phyloP scores from a whole-genome alignment of 257 asterid genomes.

The Jacaranda copaia region DNA sequence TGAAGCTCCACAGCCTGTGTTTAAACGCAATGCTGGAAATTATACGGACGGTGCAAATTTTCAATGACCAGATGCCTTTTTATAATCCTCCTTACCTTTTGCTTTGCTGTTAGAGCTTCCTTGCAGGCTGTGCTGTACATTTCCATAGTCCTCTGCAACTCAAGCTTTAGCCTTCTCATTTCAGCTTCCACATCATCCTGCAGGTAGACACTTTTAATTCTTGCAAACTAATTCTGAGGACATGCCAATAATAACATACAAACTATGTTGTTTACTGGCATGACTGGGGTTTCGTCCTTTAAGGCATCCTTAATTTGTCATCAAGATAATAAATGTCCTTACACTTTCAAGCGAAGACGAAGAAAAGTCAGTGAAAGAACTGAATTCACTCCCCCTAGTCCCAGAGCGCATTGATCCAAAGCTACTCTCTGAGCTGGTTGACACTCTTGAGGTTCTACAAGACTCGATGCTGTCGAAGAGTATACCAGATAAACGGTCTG shows the following conservation, averaged over 20 bases:
- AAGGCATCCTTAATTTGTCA: background rate
- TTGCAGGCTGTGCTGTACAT: constrained; percentile 86
- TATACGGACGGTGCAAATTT: background rate
- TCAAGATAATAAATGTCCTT: constrained; percentile 37
- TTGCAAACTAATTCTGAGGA: background rate
- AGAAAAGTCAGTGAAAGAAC: constrained; percentile 60
- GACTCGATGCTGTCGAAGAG: constrained; percentile 51
- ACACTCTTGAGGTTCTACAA: constrained; percentile 50
- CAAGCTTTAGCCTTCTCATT: constrained; percentile 86
- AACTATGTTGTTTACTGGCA: background rate
- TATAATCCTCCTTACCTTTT: constrained; percentile 56
- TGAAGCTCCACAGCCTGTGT: constrained; percentile 75
- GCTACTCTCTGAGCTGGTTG: constrained; percentile 78
- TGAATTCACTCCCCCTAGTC: constrained; percentile 53
- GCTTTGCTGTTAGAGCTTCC: constrained; percentile 75
- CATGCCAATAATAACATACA: background rate
- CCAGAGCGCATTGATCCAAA: constrained; percentile 56
- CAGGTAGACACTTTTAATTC: background rate
- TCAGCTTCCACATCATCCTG: constrained; percentile 86
- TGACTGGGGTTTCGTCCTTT: background rate
- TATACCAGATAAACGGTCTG: constrained; percentile 50
- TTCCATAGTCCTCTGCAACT: constrained; percentile 82
- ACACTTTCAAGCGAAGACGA: constrained; percentile 66
- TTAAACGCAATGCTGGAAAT: background rate
- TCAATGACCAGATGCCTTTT: background rate